Conservation (phyloP, 305 asterid species). For the Solanum hybrid region DNA sequence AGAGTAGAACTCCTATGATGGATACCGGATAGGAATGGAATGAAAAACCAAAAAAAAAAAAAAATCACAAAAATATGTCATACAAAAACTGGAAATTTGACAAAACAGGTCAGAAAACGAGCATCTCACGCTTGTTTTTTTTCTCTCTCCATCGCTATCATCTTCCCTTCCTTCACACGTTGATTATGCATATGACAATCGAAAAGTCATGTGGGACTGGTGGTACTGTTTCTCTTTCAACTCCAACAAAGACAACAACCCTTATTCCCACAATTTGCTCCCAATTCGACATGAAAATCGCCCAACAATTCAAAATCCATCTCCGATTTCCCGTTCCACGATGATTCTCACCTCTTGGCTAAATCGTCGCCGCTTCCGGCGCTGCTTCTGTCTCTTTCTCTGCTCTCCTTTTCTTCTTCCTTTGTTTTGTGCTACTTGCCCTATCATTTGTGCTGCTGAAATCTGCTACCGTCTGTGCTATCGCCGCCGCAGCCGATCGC, state of each 20-base stretch:
- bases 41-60: too few relatives aligned
- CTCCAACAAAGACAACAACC: not conserved
- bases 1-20: too few relatives aligned
- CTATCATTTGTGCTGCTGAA: constrained; percentile 15
- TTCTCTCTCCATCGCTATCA: not conserved
- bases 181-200: not conserved
- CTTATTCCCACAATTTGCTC: not conserved
- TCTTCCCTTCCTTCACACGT: constrained; percentile 5
- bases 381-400: constrained; percentile 11
- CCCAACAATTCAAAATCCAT: not conserved
- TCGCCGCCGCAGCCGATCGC: not conserved
- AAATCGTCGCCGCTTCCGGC: not conserved
- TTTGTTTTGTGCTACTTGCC: constrained; percentile 16
- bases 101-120: not conserved
- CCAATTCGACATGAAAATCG: not conserved
- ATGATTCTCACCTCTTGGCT: constrained; percentile 22
- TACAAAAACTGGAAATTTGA: not conserved
- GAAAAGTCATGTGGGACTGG: constrained; percentile 15
- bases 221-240: not conserved
- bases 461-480: constrained; percentile 15
- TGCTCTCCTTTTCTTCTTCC: constrained; percentile 26
- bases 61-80: not conserved
- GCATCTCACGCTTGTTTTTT: not conserved
- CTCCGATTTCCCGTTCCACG: constrained; percentile 4
- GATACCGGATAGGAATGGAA: not conserved